A percentile compares a stretch with the other conserved stretches of the same genome.
phyloP scores from a whole-genome alignment of 768 basidiomycete genomes.

The Hygrophorus russula region DNA sequence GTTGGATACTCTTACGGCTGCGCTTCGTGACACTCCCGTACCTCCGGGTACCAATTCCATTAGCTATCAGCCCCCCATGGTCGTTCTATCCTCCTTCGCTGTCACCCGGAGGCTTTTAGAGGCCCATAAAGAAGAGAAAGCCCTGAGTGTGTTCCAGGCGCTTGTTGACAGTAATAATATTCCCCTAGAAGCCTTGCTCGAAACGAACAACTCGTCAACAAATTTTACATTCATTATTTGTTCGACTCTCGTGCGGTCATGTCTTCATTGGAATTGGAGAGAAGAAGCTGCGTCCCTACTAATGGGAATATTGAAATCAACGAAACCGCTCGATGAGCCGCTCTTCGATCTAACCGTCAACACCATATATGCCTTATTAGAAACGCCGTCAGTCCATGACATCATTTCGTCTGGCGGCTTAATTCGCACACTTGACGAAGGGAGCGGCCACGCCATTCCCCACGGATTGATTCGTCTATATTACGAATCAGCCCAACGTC shows the following conservation, averaged over 20 bases:
- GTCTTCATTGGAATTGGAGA: constrained; percentile 45
- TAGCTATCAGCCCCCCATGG: constrained; percentile 25
- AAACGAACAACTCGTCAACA: constrained; percentile 21
- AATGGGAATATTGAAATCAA: constrained; percentile 14
- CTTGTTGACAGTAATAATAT: constrained; percentile 35
- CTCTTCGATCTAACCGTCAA: constrained; percentile 29
- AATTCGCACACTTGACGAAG: constrained; percentile 23
- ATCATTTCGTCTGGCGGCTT: constrained; percentile 29
- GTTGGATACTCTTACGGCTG: constrained; percentile 11
- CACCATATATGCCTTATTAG: constrained; percentile 30
- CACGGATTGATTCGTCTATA: constrained; percentile 32
- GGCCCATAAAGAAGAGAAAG: constrained; percentile 20
- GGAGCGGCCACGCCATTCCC: constrained; percentile 23
- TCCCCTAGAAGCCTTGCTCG: constrained; percentile 33
- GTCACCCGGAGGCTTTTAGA: constrained; percentile 31
- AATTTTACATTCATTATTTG: constrained; percentile 38
- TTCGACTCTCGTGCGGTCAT: constrained; percentile 37
- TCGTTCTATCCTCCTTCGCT: constrained; percentile 29
- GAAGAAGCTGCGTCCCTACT: constrained; percentile 29
- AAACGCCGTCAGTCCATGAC: constrained; percentile 22
- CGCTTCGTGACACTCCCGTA: constrained; percentile 13
- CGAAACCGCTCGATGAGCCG: constrained; percentile 10
- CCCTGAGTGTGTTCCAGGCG: constrained; percentile 36
- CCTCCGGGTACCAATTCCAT: constrained; percentile 20
- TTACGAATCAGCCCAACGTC: constrained; percentile 27